Evolutionary conservation across 2,329 filamentous ascomycete genomes (phyloP).

Genomic region (Falciphora oryzae): DNA sequence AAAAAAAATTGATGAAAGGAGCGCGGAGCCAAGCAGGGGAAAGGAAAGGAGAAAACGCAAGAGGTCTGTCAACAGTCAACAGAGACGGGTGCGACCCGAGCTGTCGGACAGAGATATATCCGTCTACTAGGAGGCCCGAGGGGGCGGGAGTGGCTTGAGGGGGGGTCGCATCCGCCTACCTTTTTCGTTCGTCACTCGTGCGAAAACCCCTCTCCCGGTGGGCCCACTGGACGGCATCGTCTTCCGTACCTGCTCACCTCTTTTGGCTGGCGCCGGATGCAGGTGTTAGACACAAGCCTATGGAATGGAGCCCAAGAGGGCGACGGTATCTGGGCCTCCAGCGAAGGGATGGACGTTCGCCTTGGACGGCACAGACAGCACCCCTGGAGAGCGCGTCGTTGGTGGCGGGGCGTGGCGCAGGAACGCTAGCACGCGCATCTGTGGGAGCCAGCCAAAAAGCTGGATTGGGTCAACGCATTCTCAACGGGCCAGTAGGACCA

Average conservation of each 20-base stretch:
- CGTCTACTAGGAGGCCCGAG: neutral
- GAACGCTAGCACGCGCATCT: neutral
- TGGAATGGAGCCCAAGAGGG: neutral
- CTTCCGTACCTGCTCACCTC: neutral
- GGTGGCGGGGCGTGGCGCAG: neutral
- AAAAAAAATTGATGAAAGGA: neutral
- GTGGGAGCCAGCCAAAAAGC: neutral
- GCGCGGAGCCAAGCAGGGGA: neutral
- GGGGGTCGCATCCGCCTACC: neutral
- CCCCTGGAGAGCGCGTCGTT: neutral
- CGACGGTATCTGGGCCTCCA: neutral
- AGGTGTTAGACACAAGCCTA: neutral
- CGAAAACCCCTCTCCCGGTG: neutral
- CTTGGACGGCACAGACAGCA: neutral
- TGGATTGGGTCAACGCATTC: neutral
- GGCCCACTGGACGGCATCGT: neutral
- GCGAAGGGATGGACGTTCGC: neutral
- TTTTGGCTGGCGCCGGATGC: neutral
- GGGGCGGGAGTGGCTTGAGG: neutral
- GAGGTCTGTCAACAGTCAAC: neutral
- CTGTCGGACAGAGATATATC: constrained; percentile 1
- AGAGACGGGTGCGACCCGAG: neutral
- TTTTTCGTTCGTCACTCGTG: neutral
- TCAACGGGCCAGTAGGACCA: neutral
- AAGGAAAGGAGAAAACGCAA: neutral